These are phyloP conservation scores for Cylindrotheca closterium DNA, from an alignment of 108 stramenopile genomes.

Conservation along the genomic window DNA sequence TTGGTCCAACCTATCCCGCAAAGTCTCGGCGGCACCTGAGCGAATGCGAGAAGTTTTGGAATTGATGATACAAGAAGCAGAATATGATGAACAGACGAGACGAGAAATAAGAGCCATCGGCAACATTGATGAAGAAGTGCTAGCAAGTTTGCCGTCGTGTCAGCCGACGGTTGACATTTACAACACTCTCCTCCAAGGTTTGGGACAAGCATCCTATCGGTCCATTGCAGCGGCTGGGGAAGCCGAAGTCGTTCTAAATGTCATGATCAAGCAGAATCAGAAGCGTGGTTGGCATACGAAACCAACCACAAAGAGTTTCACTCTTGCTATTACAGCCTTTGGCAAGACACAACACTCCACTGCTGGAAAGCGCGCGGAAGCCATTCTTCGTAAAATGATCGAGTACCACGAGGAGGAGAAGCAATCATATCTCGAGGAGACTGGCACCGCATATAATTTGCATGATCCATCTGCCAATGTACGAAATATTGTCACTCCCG, in stretches of 20 bases:
- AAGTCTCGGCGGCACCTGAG: constrained; percentile 20
- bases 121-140: constrained; percentile 3
- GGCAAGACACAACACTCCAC: constrained; percentile 18
- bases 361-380: constrained; percentile 32
- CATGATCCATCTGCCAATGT: constrained; percentile 17
- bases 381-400: constrained; percentile 35
- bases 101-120: not conserved
- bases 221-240: constrained; percentile 28
- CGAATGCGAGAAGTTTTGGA: constrained; percentile 45
- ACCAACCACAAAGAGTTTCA: constrained; percentile 44
- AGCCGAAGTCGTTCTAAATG: constrained; percentile 33
- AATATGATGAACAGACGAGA: constrained; percentile 28
- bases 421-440: constrained; percentile 31
- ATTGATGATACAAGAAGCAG: constrained; percentile 36
- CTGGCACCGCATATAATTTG: constrained; percentile 32
- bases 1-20: constrained; percentile 34
- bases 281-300: constrained; percentile 46
- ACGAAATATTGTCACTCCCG: constrained; percentile 44
- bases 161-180: constrained; percentile 45
- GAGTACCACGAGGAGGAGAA: constrained; percentile 32
- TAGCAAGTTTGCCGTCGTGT: constrained; percentile 24
- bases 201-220: constrained; percentile 27
- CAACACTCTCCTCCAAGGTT: constrained; percentile 45
- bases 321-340: constrained; percentile 35
- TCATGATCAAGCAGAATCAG: constrained; percentile 26